phyloP scores from a whole-genome alignment of 306 rosid genomes.

The Cicer arietinum region DNA sequence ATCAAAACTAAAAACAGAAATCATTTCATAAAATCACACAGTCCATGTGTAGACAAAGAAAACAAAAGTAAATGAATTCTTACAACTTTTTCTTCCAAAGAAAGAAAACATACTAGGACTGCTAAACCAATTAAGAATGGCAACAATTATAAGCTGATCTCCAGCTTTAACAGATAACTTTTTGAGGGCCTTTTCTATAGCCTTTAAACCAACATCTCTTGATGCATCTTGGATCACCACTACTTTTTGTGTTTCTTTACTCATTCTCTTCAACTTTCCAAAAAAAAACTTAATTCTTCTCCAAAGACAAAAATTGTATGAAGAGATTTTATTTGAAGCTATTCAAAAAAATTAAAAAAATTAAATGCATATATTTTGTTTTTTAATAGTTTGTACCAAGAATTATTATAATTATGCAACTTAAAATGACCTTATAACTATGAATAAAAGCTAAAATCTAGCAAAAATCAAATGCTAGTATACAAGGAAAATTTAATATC shows the following conservation, averaged over 20 bases:
- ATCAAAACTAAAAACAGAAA: too few species aligned
- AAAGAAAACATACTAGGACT: slow-evolving; percentile 78
- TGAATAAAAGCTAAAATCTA: slow-evolving; percentile 17
- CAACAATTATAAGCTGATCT: slow-evolving; percentile 71
- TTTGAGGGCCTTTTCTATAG: slow-evolving; percentile 54
- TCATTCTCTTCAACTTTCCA: slow-evolving; percentile 32
- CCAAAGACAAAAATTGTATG: not conserved
- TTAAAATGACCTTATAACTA: not conserved
- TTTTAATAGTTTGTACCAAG: not conserved
- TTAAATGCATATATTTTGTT: slow-evolving; percentile 15
- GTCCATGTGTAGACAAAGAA: not conserved
- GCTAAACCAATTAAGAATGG: slow-evolving; percentile 74
- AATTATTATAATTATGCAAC: not conserved
- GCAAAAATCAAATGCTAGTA: slow-evolving; percentile 17
- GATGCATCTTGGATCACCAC: slow-evolving; percentile 82
- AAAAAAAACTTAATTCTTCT: not conserved
- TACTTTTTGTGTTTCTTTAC: slow-evolving; percentile 50
- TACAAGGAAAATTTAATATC: not conserved
- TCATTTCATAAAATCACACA: not conserved
- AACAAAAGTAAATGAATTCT: slow-evolving; percentile 40
- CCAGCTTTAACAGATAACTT: slow-evolving; percentile 56
- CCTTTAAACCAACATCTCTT: slow-evolving; percentile 58
- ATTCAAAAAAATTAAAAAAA: not conserved
- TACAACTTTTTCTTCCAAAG: slow-evolving; percentile 52
- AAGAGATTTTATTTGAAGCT: slow-evolving; percentile 22